Conservation (phyloP, 495 filamentous ascomycete genomes). For the Jackrogersella minutella region DNA sequence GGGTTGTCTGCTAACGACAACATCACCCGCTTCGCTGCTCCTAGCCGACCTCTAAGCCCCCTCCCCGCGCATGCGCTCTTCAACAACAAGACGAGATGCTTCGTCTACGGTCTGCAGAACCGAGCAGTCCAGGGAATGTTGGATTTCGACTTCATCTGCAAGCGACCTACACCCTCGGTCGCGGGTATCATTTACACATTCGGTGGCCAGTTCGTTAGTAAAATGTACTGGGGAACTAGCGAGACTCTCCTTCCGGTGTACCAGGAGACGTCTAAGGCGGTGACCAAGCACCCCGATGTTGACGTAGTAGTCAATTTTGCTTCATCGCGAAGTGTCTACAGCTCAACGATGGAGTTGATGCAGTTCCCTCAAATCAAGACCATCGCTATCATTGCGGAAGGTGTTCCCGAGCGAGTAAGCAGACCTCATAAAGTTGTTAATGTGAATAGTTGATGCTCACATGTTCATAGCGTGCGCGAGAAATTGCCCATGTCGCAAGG, state of each 20-base stretch:
- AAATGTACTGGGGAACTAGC: conserved; percentile 99
- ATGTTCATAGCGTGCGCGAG: conserved; percentile 79
- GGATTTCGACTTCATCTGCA: conserved; percentile 99
- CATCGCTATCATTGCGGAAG: conserved; percentile 99
- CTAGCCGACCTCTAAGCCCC: conserved; percentile 90
- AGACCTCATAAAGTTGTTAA: not conserved
- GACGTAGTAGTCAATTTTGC: conserved; percentile 99
- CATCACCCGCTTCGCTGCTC: conserved; percentile 94
- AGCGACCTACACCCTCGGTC: conserved; percentile 93
- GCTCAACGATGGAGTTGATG: conserved; percentile 98
- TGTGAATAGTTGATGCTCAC: conserved; percentile 38
- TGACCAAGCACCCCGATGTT: conserved; percentile 96
- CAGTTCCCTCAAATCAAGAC: conserved; percentile 94
- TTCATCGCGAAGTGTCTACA: conserved; percentile 97
- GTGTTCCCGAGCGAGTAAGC: conserved; percentile 95
- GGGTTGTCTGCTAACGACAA: conserved; percentile 89
- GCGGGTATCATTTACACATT: conserved; percentile 99
- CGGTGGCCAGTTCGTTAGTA: conserved; percentile 99
- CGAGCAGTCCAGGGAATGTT: conserved; percentile 99
- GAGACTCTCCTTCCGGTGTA: conserved; percentile 99
- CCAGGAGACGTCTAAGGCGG: conserved; percentile 91
- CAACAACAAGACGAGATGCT: conserved; percentile 99
- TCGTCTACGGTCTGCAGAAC: conserved; percentile 98
- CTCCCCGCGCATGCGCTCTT: conserved; percentile 85
- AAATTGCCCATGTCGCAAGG: conserved; percentile 92